Evolutionary conservation across 73 alveolate genomes (phyloP), one percentile per base, ranked within the genome.

Genomic region (Blepharisma stoltei): DNA sequence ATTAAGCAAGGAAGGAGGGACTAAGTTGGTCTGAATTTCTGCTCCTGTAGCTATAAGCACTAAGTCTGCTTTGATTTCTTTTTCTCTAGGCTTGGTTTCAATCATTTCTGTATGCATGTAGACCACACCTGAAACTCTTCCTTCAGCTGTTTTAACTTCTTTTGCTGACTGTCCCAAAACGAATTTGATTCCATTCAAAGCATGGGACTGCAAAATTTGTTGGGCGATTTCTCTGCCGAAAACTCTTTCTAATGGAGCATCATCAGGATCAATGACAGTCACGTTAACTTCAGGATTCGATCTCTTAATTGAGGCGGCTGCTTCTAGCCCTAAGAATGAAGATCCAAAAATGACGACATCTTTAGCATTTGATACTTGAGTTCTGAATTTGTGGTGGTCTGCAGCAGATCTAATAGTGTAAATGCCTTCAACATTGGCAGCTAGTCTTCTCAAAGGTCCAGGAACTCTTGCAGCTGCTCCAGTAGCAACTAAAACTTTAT

Each of bases 41-140:
- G 90, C 76, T 32, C 98, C 98, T 21, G 95, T 83, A 14, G 97
- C 97, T 25, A 90, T 69, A 43, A 93, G 14, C 9, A 93, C 95
- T 9, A 93, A 70, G 70, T 93, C 98, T 21, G 97, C 96, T 6
- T 80, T 83, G 43, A 92, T 54, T 8, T 55, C 77, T 23, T 86
- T 82, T 44, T 93, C 96, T 76, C 83, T 86, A 18, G 81, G 67
- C 23, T 20, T 20, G 18, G 32, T 69, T 14, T 44, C 55, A n/a
- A 14, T 14, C 32, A 9, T n/a, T n/a, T 14, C 45, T 18, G 11
- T n/a, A 44, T 38, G 54, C 49, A 81, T 78, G 25, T 66, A 91
- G 14, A 90, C 95, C 38, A 78, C 43, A 20, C 46, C 67, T 32
- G 41, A 32, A 7, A 86, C 97, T 46, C 69, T 70, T 9, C 90